phyloP scores from a whole-genome alignment of 2,329 filamentous ascomycete genomes.

The Ophiostoma sp. region DNA sequence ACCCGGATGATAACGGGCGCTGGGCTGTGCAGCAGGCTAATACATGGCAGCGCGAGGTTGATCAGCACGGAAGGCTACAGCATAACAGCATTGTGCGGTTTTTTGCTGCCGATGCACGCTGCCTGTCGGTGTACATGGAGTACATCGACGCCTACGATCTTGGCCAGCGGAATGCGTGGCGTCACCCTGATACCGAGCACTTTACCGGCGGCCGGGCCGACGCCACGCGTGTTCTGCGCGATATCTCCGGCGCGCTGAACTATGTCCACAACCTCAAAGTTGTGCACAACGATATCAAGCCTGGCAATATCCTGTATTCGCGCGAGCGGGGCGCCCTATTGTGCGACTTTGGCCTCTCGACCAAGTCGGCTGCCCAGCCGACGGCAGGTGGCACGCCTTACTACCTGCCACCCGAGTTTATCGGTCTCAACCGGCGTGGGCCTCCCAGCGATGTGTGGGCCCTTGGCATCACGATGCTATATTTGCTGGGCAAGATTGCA shows the following conservation, averaged over 20 bases:
- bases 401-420: slow-evolving; percentile 58
- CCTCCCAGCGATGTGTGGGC: slow-evolving; percentile 56
- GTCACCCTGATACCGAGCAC: slow-evolving; percentile 42
- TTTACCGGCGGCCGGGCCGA: slow-evolving; percentile 49
- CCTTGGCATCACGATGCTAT: slow-evolving; percentile 56
- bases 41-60: slow-evolving; percentile 55
- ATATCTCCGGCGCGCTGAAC: slow-evolving; percentile 50
- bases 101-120: slow-evolving; percentile 56
- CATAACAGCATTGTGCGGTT: slow-evolving; percentile 55
- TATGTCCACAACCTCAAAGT: slow-evolving; percentile 51
- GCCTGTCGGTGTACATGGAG: slow-evolving; percentile 58
- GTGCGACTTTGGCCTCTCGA: slow-evolving; percentile 57
- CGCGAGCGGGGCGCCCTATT: slow-evolving; percentile 54
- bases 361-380: slow-evolving; percentile 33
- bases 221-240: slow-evolving; percentile 48
- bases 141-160: slow-evolving; percentile 54
- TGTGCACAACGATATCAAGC: slow-evolving; percentile 60
- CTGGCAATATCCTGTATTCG: slow-evolving; percentile 57
- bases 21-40: slow-evolving; percentile 56
- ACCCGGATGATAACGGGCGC: slow-evolving; percentile 47
- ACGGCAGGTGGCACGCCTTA: slow-evolving; percentile 53
- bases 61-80: slow-evolving; percentile 50
- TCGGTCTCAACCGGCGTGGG: slow-evolving; percentile 50
- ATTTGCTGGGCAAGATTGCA: slow-evolving; percentile 50
- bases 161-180: slow-evolving; percentile 45